A percentile compares a stretch with the other conserved stretches of the same genome.
Conservation (phyloP, 169 alveolate species). For the Eimeria brunetti region DNA sequence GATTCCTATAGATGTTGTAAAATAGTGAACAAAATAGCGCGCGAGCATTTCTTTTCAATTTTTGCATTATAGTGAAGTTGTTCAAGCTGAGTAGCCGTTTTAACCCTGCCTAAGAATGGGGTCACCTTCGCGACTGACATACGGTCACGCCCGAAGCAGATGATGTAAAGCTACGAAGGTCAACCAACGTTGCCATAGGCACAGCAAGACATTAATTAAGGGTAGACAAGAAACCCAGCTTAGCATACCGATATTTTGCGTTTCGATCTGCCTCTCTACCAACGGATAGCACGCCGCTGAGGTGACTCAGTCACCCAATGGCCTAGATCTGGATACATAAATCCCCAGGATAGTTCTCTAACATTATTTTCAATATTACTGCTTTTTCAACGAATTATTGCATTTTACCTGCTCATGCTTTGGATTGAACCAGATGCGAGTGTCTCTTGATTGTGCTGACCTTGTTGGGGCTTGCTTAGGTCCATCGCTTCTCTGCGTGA, state of each 20-base stretch:
- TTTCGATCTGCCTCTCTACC: not conserved
- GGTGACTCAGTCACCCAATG: not conserved
- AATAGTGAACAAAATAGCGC: not conserved
- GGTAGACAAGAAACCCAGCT: not conserved
- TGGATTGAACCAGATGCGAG: not conserved
- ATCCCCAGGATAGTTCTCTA: not conserved
- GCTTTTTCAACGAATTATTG: not conserved
- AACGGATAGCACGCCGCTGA: not conserved
- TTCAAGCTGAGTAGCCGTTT: not conserved
- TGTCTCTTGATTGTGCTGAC: not conserved
- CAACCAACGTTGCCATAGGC: not conserved
- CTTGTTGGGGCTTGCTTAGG: conserved; percentile 12
- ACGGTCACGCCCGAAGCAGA: not conserved
- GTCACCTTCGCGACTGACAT: not conserved
- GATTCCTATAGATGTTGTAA: not conserved
- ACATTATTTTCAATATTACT: not conserved
- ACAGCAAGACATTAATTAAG: not conserved
- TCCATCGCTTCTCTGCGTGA: not conserved
- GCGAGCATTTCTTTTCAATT: not conserved
- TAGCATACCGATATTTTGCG: not conserved
- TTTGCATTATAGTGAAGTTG: not conserved
- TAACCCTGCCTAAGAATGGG: not conserved
- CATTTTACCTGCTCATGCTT: not conserved
- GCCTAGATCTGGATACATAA: not conserved
- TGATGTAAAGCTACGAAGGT: not conserved